Evolutionary conservation across 2,329 filamentous ascomycete species (phyloP), one percentile per base, ranked within the genome.

Genomic region (Beauveria pseudobassiana): DNA sequence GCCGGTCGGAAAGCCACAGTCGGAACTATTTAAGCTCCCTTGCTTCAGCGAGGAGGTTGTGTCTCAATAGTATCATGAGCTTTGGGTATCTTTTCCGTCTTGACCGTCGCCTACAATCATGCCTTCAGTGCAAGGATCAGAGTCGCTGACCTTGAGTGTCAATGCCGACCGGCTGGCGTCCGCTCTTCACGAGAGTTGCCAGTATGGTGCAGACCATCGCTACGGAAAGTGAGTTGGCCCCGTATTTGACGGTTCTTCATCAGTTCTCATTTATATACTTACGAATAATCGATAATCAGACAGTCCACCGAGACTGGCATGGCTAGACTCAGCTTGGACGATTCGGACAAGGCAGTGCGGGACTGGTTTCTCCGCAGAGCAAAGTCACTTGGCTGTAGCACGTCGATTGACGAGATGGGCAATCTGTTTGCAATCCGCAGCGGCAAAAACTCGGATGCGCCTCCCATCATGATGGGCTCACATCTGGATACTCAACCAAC

Each of bases 351-450:
- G 70, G 75, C 83, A 67, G 89, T 82, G 20, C 84, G 90, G 49
- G 84, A 90, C 72, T 95, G 90, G 90, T 92, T 95, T 65, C 82
- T 87, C 1, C 74, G 85, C 45, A 87, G 85, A 1, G 85, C 84
- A 1, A 74, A 83, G 68, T 77, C 77, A 1, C 75, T 93, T 0
- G 88, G 86, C 20, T 93, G 90, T 73, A 78, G 79, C 5, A 79
- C 90, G 16, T 87, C 81, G 0, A 74, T 91, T 5, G 90, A 96
- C 71, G 77, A 84, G 57, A 92, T 95, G 87, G 90, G 90, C 20
- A 95, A 95, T 67, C 88, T 69, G 46, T 95, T 95, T 70, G 89
- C 90, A 0, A 79, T 90, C 3, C 4, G 90, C 89, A 1, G 76
- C 81, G 62, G 74, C 75, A 61, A 76, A 79, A 24, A 78, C 82